These are phyloP conservation scores for Solanum ossicruentum DNA, from an alignment of 257 asterid species.

Conservation along the genomic window DNA sequence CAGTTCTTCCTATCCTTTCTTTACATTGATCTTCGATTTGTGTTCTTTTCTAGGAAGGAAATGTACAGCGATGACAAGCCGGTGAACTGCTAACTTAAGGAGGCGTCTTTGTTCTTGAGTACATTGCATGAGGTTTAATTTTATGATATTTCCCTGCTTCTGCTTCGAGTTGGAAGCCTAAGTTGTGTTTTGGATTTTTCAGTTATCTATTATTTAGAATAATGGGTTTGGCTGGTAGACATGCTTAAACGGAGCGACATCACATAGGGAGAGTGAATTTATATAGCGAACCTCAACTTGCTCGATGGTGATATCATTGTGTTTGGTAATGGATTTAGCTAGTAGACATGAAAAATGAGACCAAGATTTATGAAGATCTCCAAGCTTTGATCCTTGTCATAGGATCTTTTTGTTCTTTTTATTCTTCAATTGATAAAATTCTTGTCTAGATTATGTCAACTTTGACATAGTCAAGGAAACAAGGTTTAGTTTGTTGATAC, in stretches of 20 bases:
- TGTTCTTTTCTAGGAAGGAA: constrained; percentile 14
- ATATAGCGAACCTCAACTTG: neutral
- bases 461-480: neutral
- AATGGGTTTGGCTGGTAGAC: neutral
- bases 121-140: neutral
- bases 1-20: neutral
- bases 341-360: constrained; percentile 8
- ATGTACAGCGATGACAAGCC: constrained; percentile 20
- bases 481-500: neutral
- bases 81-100: neutral
- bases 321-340: constrained; percentile 18
- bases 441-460: neutral
- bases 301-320: neutral
- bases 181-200: neutral
- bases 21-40: neutral
- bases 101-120: neutral
- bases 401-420: neutral
- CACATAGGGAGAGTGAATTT: neutral
- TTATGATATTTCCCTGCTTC: neutral
- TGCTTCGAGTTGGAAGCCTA: neutral
- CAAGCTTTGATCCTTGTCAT: neutral
- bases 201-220: neutral
- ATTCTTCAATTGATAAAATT: neutral
- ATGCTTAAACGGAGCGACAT: neutral
- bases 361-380: constrained; percentile 4